These are phyloP conservation scores for Ceratocystis lukuohia DNA, from an alignment of 2,329 filamentous ascomycete genomes.

Conservation along the genomic window DNA sequence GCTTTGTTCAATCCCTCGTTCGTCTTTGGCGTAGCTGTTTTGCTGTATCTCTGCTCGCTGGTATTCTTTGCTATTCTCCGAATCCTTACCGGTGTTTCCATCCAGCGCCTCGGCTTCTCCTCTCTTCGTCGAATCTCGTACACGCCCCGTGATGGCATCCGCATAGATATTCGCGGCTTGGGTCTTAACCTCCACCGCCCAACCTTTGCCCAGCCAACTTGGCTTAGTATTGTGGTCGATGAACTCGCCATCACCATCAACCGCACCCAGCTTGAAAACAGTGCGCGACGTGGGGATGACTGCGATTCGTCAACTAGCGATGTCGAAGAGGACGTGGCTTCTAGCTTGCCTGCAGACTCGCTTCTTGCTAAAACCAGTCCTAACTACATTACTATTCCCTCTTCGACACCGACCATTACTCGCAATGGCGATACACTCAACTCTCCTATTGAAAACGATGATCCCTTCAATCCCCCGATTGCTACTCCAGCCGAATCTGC, in stretches of 20 bases:
- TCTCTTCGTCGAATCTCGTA: slow-evolving; percentile 85
- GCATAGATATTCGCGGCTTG: slow-evolving; percentile 77
- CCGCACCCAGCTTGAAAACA: slow-evolving; percentile 43
- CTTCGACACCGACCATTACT: slow-evolving; percentile 21
- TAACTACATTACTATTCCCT: neutral
- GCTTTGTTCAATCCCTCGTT: slow-evolving; percentile 64
- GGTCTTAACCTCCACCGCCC: slow-evolving; percentile 82
- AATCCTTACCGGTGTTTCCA: slow-evolving; percentile 84
- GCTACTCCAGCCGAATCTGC: slow-evolving; percentile 17
- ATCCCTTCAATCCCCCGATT: slow-evolving; percentile 20
- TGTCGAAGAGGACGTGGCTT: slow-evolving; percentile 4
- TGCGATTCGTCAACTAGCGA: slow-evolving; percentile 13
- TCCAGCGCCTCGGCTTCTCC: slow-evolving; percentile 87
- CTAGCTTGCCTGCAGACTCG: neutral
- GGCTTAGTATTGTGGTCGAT: slow-evolving; percentile 78
- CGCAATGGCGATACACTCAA: slow-evolving; percentile 23
- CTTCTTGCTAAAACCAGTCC: slow-evolving; percentile 4
- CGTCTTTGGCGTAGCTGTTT: slow-evolving; percentile 68
- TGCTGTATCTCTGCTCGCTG: slow-evolving; percentile 83
- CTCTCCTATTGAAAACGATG: slow-evolving; percentile 17
- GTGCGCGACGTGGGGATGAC: slow-evolving; percentile 24
- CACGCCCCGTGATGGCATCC: slow-evolving; percentile 74
- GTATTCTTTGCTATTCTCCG: slow-evolving; percentile 85
- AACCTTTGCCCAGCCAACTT: slow-evolving; percentile 93
- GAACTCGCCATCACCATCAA: slow-evolving; percentile 79